Conservation (phyloP, 208 protist species). For the Acanthamoeba triangularis region DNA sequence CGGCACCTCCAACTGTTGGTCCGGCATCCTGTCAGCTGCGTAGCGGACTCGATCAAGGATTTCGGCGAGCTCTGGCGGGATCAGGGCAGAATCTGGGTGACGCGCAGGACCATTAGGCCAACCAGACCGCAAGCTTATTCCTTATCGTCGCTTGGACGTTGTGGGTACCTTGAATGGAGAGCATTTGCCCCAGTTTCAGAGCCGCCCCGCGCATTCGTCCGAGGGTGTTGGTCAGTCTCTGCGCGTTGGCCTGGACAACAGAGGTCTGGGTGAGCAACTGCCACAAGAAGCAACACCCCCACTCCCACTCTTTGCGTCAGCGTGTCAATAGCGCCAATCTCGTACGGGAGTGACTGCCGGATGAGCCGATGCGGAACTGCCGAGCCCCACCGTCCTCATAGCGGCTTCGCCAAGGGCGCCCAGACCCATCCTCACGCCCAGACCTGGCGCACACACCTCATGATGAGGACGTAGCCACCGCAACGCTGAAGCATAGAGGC, state of each 20-base stretch:
- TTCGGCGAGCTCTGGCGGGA: slow-evolving; percentile 82
- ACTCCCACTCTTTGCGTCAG: too few relatives aligned
- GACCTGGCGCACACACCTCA: background rate
- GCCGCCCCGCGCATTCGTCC: slow-evolving; percentile 96
- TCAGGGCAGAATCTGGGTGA: slow-evolving; percentile 79
- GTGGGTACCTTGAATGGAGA: slow-evolving; percentile 93
- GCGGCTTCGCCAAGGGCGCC: slow-evolving; percentile 31
- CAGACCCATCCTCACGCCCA: background rate
- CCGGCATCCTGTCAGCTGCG: slow-evolving; percentile 88
- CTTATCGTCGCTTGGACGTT: background rate
- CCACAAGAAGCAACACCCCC: too few relatives aligned
- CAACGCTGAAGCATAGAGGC: background rate
- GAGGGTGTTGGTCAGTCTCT: slow-evolving; percentile 95
- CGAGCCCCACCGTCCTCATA: background rate
- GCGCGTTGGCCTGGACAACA: slow-evolving; percentile 76
- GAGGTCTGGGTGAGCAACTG: background rate
- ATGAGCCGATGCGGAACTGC: background rate
- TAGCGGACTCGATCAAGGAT: slow-evolving; percentile 87
- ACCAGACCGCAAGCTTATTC: too few relatives aligned
- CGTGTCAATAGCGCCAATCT: background rate
- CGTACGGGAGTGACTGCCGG: slow-evolving; percentile 39
- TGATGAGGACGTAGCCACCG: background rate
- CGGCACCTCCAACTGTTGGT: slow-evolving; percentile 81
- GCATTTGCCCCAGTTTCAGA: slow-evolving; percentile 98
- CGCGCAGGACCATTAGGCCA: background rate